Percentiles rank a stretch among this genome's conserved stretches.
Evolutionary conservation across 768 basidiomycete species (phyloP).

Genomic region (Tephrocybe sp.): DNA sequence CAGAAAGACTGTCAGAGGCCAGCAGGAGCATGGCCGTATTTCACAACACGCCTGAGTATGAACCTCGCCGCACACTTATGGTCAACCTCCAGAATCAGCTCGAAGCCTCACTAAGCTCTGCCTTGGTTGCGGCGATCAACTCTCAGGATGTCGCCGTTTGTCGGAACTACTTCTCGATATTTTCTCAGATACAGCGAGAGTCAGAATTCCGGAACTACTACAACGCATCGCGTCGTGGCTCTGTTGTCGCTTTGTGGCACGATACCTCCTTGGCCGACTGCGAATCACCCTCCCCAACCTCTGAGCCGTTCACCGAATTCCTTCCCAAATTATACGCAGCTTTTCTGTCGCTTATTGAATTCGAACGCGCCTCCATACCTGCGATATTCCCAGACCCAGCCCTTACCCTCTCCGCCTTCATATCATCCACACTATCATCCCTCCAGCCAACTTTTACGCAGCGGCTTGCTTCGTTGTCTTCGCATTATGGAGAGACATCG

Average conservation of each 20-base stretch:
- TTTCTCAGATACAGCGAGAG: constrained; percentile 88
- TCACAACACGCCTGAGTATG: constrained; percentile 90
- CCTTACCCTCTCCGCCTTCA: constrained; percentile 73
- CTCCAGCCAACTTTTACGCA: constrained; percentile 83
- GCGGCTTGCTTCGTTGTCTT: constrained; percentile 69
- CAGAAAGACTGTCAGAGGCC: constrained; percentile 89
- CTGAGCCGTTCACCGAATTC: constrained; percentile 60
- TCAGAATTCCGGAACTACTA: constrained; percentile 94
- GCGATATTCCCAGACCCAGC: constrained; percentile 88
- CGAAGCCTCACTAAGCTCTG: constrained; percentile 89
- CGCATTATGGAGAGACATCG: constrained; percentile 59
- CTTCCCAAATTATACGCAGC: constrained; percentile 73
- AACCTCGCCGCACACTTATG: constrained; percentile 81
- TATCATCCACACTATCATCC: constrained; percentile 76
- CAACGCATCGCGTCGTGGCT: constrained; percentile 75
- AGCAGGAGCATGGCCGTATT: constrained; percentile 89
- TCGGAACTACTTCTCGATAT: constrained; percentile 81
- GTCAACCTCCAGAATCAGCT: constrained; percentile 94
- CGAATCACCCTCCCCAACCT: constrained; percentile 28
- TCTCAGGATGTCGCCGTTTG: constrained; percentile 73
- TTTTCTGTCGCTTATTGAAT: constrained; percentile 63
- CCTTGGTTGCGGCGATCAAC: constrained; percentile 84
- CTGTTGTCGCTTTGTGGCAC: constrained; percentile 72
- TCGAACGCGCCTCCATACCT: constrained; percentile 73
- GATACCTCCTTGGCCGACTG: constrained; percentile 53